Percentiles rank a stretch among this genome's conserved stretches.
phyloP scores from a whole-genome alignment of 106 monocot genomes.

The Acanthochlamys bracteata region DNA sequence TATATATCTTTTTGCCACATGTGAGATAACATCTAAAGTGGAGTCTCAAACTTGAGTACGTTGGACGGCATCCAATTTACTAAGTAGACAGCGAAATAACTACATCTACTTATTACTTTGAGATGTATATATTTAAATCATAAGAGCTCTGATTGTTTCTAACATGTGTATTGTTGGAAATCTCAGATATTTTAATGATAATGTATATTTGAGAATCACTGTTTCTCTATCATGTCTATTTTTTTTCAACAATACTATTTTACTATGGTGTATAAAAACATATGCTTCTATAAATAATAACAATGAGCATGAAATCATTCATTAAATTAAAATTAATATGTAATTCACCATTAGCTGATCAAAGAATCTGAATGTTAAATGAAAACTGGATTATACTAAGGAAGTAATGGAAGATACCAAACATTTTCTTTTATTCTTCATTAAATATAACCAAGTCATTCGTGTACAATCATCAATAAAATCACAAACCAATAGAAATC shows the following conservation, averaged over 20 bases:
- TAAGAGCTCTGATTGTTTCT: too few species aligned
- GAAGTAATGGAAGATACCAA: neutral
- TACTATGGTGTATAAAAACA: neutral
- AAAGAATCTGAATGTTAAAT: neutral
- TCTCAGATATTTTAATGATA: too few species aligned
- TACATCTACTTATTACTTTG: neutral
- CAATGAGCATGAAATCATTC: neutral
- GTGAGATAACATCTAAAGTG: neutral
- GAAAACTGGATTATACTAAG: neutral
- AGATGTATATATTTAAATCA: neutral
- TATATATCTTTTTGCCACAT: neutral
- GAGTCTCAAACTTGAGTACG: neutral
- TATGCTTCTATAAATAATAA: neutral
- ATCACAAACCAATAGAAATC: neutral
- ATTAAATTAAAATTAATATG: neutral
- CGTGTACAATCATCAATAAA: neutral
- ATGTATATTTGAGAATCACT: too few species aligned
- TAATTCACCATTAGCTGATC: neutral
- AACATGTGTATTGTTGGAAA: too few species aligned
- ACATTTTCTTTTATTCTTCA: neutral
- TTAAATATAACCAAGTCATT: neutral
- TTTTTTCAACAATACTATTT: too few species aligned
- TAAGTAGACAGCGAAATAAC: neutral
- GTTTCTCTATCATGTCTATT: too few species aligned
- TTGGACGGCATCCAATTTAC: conserved; percentile 6